These are phyloP conservation scores for Prunus dulcis DNA, from an alignment of 306 rosid genomes.

Conservation along the genomic window DNA sequence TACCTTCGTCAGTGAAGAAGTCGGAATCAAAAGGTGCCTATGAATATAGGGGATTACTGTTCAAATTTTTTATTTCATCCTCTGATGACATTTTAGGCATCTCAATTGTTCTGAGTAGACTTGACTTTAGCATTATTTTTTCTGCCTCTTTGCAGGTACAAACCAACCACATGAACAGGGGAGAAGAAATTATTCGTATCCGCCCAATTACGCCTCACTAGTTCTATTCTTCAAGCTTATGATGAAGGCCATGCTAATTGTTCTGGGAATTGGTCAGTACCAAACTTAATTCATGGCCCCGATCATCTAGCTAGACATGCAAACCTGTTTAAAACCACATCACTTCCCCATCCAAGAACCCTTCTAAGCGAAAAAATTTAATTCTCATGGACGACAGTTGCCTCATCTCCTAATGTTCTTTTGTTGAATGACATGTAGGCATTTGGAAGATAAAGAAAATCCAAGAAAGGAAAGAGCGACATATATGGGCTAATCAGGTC, in stretches of 20 bases:
- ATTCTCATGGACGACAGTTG: too few species aligned
- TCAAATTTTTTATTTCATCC: too few species aligned
- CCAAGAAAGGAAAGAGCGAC: slow-evolving; percentile 20
- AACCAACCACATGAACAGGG: neutral
- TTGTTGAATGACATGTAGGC: slow-evolving; percentile 7
- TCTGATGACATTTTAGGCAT: too few species aligned
- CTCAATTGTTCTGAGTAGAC: too few species aligned
- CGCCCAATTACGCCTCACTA: slow-evolving; percentile 14
- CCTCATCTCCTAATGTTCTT: neutral
- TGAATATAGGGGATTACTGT: too few species aligned
- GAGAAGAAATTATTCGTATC: neutral
- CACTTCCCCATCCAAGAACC: too few species aligned
- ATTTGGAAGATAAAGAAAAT: slow-evolving; percentile 24
- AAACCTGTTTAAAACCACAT: too few species aligned
- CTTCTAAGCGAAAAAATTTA: too few species aligned
- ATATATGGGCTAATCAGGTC: slow-evolving; percentile 17
- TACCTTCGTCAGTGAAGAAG: neutral
- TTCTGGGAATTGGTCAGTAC: slow-evolving; percentile 28
- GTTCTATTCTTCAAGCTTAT: slow-evolving; percentile 18
- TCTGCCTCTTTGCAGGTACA: neutral
- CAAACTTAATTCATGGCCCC: neutral
- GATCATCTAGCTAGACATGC: too few species aligned
- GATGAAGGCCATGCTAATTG: slow-evolving; percentile 19
- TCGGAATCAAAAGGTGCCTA: neutral
- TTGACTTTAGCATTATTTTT: too few species aligned